These are phyloP conservation scores for Aspergillus fijiensis DNA, from an alignment of 2,329 filamentous ascomycete genomes.

Conservation along the genomic window DNA sequence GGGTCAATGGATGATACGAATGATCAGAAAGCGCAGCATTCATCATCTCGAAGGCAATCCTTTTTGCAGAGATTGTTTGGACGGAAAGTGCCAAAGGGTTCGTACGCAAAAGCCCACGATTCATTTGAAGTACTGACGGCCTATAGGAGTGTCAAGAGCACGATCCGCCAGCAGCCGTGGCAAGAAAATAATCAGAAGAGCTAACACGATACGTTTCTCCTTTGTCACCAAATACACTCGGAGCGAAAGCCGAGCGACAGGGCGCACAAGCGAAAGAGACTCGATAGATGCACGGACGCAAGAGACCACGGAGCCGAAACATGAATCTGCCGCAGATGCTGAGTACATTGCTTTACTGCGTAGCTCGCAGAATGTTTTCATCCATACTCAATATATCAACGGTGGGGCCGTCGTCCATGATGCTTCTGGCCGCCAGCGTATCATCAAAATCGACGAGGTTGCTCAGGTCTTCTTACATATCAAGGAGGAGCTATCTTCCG, in stretches of 20 bases:
- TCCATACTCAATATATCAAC: slow-evolving; percentile 28
- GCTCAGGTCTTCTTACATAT: slow-evolving; percentile 31
- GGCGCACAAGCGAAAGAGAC: slow-evolving; percentile 15
- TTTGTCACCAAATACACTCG: slow-evolving; percentile 26
- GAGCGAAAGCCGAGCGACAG: slow-evolving; percentile 16
- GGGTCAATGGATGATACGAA: slow-evolving; percentile 11
- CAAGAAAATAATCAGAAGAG: slow-evolving; percentile 29
- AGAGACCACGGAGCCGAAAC: slow-evolving; percentile 4
- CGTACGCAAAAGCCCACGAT: not conserved
- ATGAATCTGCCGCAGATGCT: slow-evolving; percentile 18
- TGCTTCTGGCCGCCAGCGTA: slow-evolving; percentile 29
- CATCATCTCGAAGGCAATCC: slow-evolving; percentile 22
- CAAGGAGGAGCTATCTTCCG: slow-evolving; percentile 24
- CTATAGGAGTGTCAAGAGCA: slow-evolving; percentile 25
- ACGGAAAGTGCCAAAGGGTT: slow-evolving; percentile 26
- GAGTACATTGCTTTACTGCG: slow-evolving; percentile 20
- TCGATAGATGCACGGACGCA: slow-evolving; percentile 9
- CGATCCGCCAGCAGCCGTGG: slow-evolving; percentile 22
- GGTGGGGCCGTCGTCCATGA: slow-evolving; percentile 30
- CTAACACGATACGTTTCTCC: slow-evolving; percentile 31
- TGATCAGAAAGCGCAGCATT: slow-evolving; percentile 10
- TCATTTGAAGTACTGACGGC: slow-evolving; percentile 6
- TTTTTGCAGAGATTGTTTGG: slow-evolving; percentile 29
- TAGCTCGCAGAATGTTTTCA: slow-evolving; percentile 22
- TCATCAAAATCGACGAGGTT: slow-evolving; percentile 33